These are phyloP conservation scores for Sclerotinia sclerotiorum DNA, from an alignment of 2,329 filamentous ascomycete genomes.

Conservation along the genomic window DNA sequence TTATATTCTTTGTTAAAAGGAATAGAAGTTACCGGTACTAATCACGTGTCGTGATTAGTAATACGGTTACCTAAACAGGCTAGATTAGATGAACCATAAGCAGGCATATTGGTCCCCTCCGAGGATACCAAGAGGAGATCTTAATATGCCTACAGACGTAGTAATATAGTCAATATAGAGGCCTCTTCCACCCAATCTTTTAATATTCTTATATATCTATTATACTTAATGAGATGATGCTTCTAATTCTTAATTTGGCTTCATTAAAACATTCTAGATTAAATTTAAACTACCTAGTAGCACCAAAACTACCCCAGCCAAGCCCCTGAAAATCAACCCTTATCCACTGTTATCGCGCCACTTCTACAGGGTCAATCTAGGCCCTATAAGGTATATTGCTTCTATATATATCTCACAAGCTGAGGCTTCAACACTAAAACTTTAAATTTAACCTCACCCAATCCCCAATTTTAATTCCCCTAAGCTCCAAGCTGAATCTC, in stretches of 20 bases:
- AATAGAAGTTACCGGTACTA: too few relatives aligned
- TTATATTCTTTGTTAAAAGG: too few relatives aligned
- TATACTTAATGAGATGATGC: neutral
- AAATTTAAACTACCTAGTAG: neutral
- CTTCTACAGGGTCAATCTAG: neutral
- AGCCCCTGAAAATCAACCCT: slow-evolving; percentile 13
- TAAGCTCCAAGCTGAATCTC: neutral
- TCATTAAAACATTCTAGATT: neutral
- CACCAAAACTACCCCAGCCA: neutral
- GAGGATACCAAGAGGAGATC: too few relatives aligned
- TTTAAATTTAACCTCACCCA: neutral
- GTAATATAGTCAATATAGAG: too few relatives aligned
- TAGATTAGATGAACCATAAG: too few relatives aligned
- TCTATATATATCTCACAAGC: too few relatives aligned
- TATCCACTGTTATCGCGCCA: slow-evolving; percentile 12
- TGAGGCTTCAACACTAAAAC: neutral
- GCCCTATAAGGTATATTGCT: neutral
- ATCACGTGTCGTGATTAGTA: too few relatives aligned
- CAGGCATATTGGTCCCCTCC: too few relatives aligned
- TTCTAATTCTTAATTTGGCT: neutral
- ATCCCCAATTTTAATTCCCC: slow-evolving; percentile 1
- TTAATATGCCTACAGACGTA: too few relatives aligned
- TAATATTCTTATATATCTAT: neutral
- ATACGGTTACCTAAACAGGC: too few relatives aligned
- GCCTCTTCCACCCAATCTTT: too few relatives aligned